Evolutionary conservation across 2,329 filamentous ascomycete genomes (phyloP), one percentile per base, ranked within the genome.

Genomic region (Albifimbria verrucaria): DNA sequence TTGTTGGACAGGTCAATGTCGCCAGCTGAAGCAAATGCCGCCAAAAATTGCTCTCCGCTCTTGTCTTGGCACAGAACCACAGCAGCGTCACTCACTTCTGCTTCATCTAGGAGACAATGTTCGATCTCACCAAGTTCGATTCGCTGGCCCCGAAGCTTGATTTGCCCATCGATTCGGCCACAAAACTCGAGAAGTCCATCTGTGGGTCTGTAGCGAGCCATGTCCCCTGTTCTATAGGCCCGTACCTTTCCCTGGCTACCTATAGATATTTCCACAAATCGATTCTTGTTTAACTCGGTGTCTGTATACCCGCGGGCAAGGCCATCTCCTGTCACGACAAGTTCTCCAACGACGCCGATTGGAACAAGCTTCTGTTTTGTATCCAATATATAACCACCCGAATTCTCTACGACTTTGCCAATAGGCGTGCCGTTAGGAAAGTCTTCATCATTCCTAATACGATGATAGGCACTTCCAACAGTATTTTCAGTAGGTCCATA

Each of bases 131-230:
- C 59, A 1, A 63, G 49, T 50, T 70, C 68, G 25, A 69, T 48
- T 2, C 67, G 62, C 9, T 69, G 59, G 10, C 66, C 66, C 20
- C 65, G 59, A 12, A 70, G 56, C 52, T 68, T 68, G 47, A 66
- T 55, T 21, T 68, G 64, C 5, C 49, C 45, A 20, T 68, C 65
- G 2, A 62, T 59, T 15, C 66, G 62, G 1, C 62, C 62, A 1
- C 67, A 52, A 48, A 65, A 67, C 39, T 66, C 64, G 2, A 68
- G 32, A 2, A 55, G 41, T 1, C 60, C 59, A 46, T 67, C 62
- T 1, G 18, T 22, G 0, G 56, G 56, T 1, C 62, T 48, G 26
- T 54, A 61, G 1, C 65, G 60, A 12, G 57, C 62, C 24, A 51
- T 51, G 23, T 68, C 66, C 1, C 65, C 65, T 0, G 65, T 68